A percentile compares a stretch with the other conserved stretches of the same genome.
Conservation (phyloP, 1,284 basidiomycete genomes). For the Neolentinus lepideus region DNA sequence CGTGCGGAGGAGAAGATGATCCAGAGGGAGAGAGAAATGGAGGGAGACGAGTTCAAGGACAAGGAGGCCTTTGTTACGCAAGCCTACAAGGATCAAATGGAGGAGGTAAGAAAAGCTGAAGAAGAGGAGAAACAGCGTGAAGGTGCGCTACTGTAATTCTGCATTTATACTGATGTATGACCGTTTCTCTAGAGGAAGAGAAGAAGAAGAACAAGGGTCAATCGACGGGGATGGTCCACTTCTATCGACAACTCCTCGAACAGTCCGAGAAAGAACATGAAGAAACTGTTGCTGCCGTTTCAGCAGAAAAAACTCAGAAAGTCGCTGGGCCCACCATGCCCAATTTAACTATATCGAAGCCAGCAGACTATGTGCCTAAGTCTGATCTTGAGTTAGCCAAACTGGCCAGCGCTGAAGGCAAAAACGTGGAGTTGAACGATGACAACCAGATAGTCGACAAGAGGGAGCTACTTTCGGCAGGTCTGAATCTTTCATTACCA, state of each 20-base stretch:
- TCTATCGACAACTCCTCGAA: conserved; percentile 81
- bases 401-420: conserved; percentile 65
- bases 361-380: conserved; percentile 46
- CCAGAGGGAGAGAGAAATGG: conserved; percentile 84
- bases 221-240: conserved; percentile 76
- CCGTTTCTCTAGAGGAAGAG: conserved; percentile 38
- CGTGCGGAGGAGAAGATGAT: conserved; percentile 98
- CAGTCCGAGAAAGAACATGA: conserved; percentile 78
- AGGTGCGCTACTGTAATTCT: conserved; percentile 43
- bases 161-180: background rate
- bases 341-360: conserved; percentile 68
- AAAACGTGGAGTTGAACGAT: conserved; percentile 93
- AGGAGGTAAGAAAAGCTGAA: conserved; percentile 83
- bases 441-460: conserved; percentile 98
- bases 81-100: conserved; percentile 96
- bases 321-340: conserved; percentile 52
- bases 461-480: conserved; percentile 84
- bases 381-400: conserved; percentile 71
- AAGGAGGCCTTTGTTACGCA: conserved; percentile 97
- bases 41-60: conserved; percentile 92
- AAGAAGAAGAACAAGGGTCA: conserved; percentile 48
- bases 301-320: conserved; percentile 30
- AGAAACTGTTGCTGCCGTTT: conserved; percentile 72
- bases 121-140: conserved; percentile 85
- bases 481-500: conserved; percentile 83